A percentile compares a stretch with the other conserved stretches of the same genome.
phyloP scores from a whole-genome alignment of 1,139 yeast species.

The Kodamaea derodonti region DNA sequence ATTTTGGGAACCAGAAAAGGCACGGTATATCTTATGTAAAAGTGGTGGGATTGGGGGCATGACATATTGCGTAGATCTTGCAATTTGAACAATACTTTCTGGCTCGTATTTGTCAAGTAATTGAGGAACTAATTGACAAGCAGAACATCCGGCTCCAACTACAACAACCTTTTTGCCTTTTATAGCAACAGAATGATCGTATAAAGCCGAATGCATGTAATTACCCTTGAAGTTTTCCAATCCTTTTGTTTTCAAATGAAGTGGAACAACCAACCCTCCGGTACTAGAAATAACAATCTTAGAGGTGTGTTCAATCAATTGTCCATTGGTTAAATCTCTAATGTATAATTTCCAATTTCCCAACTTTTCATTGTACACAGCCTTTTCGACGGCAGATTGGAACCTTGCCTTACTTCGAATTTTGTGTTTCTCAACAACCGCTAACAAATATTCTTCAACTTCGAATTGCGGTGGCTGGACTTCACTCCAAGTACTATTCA shows the following conservation, averaged over 20 bases:
- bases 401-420: constrained; percentile 29
- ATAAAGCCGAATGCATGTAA: constrained; percentile 47
- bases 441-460: constrained; percentile 43
- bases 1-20: constrained; percentile 22
- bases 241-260: constrained; percentile 29
- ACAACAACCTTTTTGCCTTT: constrained; percentile 21
- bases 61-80: constrained; percentile 37
- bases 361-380: constrained; percentile 27
- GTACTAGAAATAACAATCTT: constrained; percentile 30
- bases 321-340: constrained; percentile 33
- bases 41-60: constrained; percentile 35
- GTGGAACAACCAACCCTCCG: constrained; percentile 40
- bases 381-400: constrained; percentile 19
- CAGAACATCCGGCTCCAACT: constrained; percentile 24
- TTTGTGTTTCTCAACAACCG: constrained; percentile 33
- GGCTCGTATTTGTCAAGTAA: constrained; percentile 28
- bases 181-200: constrained; percentile 40
- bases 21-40: constrained; percentile 20
- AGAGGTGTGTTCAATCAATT: constrained; percentile 19
- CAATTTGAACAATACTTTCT: constrained; percentile 29
- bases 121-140: constrained; percentile 22
- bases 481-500: constrained; percentile 43
- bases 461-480: constrained; percentile 48
- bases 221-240: constrained; percentile 41
- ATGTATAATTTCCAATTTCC: constrained; percentile 37